Evolutionary conservation across 192 early-diverging fungal genomes (phyloP), one percentile per base, ranked within the genome.

Genomic region (Backusella westeae): DNA sequence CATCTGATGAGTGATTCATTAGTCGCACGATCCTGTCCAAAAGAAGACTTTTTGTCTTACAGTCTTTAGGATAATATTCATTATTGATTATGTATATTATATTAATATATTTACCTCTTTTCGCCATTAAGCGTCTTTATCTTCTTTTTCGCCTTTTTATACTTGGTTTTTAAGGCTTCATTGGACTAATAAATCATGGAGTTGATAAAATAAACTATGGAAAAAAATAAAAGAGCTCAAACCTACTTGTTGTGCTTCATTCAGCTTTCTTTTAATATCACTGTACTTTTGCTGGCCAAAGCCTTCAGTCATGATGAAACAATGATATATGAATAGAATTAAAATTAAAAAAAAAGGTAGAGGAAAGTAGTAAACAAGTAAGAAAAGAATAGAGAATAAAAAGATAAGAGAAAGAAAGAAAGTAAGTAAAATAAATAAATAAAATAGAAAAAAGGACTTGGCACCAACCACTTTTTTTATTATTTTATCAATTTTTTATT

Each of bases 181-280:
- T 76, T 76, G 4, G 34, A 14, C 75, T 76, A 56, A 21, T 12
- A 0, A 6, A 34, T 38, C 21, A 21, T 23, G 8, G n/a, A 39
- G 29, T 65, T 19, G 38, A 34, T 15, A 38, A 36, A 23, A 34
- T 32, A 32, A 32, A 32, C 0, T 2, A n/a, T 10, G 38, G 39
- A 35, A 12, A 10, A 10, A 39, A 39, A 39, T 32, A 39, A 10
- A 39, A 39, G 38, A 39, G 38, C 0, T 39, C 8, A 39, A 7
- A 44, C 42, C 29, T 75, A 87, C 86, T 77, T 80, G 68, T 53
- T 83, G 53, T 5, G 76, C 81, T 23, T 78, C 77, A 17, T 78
- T 80, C 10, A 87, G 77, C 63, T 82, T 85, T 19, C 80, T 65
- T 71, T 87, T 83, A 17, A 85, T 63, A 29, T 70, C 69, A 34